Conservation (phyloP, 768 basidiomycete genomes). For the Suillus plorans region DNA sequence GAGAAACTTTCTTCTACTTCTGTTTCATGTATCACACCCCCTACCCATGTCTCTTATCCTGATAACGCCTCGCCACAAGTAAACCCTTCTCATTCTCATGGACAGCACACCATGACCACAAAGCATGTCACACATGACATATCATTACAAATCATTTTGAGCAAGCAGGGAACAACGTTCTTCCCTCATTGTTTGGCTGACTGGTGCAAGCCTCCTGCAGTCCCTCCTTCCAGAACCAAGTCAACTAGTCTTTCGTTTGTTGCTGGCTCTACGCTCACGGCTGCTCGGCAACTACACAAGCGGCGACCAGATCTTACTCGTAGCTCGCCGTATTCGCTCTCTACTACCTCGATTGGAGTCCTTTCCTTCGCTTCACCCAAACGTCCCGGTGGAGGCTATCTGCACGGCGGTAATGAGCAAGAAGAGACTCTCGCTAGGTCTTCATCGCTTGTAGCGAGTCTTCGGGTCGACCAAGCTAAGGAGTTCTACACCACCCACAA, state of each 20-base stretch:
- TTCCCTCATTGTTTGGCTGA: constrained; percentile 41
- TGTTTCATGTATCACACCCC: constrained; percentile 3
- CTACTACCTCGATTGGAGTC: constrained; percentile 35
- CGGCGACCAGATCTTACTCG: constrained; percentile 14
- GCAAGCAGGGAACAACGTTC: constrained; percentile 38
- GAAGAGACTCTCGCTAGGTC: constrained; percentile 43
- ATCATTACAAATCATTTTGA: constrained; percentile 34
- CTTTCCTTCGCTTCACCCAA: constrained; percentile 44
- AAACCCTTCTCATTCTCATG: constrained; percentile 7
- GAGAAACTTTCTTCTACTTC: constrained; percentile 19
- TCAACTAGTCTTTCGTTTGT: constrained; percentile 30
- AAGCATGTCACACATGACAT: constrained; percentile 31
- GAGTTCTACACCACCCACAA: constrained; percentile 43
- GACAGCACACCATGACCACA: not conserved
- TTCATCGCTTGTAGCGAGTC: constrained; percentile 40
- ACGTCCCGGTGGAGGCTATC: constrained; percentile 44
- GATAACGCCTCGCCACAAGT: not conserved
- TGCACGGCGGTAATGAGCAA: constrained; percentile 46
- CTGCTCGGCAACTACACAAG: constrained; percentile 27
- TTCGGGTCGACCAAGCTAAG: constrained; percentile 32
- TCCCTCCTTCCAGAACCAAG: not conserved
- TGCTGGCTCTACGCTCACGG: constrained; percentile 30
- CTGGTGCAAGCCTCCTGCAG: constrained; percentile 27
- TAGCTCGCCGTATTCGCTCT: constrained; percentile 16
- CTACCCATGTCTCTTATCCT: constrained; percentile 12